phyloP scores from a whole-genome alignment of 805 yeast genomes.

The Pichia paraexigua region DNA sequence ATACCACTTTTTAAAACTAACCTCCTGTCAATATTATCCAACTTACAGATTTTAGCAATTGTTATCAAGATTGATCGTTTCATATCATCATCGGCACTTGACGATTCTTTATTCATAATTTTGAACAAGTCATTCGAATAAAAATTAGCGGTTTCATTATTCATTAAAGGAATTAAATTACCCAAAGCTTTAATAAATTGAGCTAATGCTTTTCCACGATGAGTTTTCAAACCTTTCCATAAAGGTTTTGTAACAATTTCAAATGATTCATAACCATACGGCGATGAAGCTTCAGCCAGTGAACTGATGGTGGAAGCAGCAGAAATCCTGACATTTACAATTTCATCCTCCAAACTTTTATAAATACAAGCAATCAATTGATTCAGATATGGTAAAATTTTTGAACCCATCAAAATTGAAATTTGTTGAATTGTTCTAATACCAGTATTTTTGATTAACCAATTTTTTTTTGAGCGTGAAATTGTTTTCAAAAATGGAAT shows the following conservation, averaged over 20 bases:
- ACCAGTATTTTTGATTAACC: constrained; percentile 84
- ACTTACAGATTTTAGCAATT: constrained; percentile 55
- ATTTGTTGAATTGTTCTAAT: constrained; percentile 68
- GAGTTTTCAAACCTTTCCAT: constrained; percentile 72
- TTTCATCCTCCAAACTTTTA: constrained; percentile 58
- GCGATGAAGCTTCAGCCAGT: constrained; percentile 73
- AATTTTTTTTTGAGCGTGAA: constrained; percentile 62
- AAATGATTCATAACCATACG: constrained; percentile 87
- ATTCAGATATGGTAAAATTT: constrained; percentile 65
- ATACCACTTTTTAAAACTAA: constrained; percentile 43
- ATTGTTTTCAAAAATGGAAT: constrained; percentile 81
- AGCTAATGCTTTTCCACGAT: constrained; percentile 71
- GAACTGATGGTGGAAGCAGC: constrained; percentile 67
- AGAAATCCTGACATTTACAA: constrained; percentile 54
- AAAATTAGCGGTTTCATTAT: constrained; percentile 67
- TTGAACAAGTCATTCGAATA: constrained; percentile 69
- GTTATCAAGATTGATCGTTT: constrained; percentile 62
- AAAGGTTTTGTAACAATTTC: constrained; percentile 65
- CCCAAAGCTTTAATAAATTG: constrained; percentile 75
- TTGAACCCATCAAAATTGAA: constrained; percentile 59
- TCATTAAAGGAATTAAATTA: constrained; percentile 77
- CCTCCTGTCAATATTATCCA: constrained; percentile 46
- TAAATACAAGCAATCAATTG: constrained; percentile 55
- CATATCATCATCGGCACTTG: constrained; percentile 85
- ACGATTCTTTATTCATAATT: constrained; percentile 62